A percentile compares a stretch with the other conserved stretches of the same genome.
These are phyloP conservation scores for Myriosclerotinia scirpicola DNA, from an alignment of 2,329 filamentous ascomycete genomes.

Conservation along the genomic window DNA sequence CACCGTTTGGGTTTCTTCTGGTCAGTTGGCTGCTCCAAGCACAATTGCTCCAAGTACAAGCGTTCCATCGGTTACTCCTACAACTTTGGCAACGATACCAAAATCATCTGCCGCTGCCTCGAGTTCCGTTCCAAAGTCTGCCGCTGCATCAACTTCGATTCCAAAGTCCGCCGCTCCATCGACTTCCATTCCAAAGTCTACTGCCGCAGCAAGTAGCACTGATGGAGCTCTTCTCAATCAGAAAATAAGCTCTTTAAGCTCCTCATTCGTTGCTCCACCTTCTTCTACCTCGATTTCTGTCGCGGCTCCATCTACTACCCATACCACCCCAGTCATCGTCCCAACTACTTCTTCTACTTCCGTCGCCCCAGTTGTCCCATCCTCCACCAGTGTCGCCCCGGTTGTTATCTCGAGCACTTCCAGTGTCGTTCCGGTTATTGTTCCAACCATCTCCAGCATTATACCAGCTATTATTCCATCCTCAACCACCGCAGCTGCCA, in stretches of 20 bases:
- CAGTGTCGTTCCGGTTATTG: slow-evolving; percentile 29
- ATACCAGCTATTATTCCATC: slow-evolving; percentile 29
- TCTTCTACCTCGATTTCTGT: slow-evolving; percentile 19
- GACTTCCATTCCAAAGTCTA: neutral
- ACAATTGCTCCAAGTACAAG: slow-evolving; percentile 27
- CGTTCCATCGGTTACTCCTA: slow-evolving; percentile 18
- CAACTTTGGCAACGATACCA: slow-evolving; percentile 25
- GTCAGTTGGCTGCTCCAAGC: slow-evolving; percentile 5
- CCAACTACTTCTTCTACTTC: slow-evolving; percentile 23
- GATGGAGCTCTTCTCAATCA: neutral
- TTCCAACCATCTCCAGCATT: slow-evolving; percentile 27
- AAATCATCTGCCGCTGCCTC: slow-evolving; percentile 32
- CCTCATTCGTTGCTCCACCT: slow-evolving; percentile 17
- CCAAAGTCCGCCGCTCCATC: slow-evolving; percentile 28
- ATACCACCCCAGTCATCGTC: slow-evolving; percentile 12
- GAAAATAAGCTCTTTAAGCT: neutral
- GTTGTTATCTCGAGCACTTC: slow-evolving; percentile 29
- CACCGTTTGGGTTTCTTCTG: slow-evolving; percentile 46
- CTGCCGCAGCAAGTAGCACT: slow-evolving; percentile 2
- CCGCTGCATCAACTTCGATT: slow-evolving; percentile 22
- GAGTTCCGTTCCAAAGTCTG: slow-evolving; percentile 22
- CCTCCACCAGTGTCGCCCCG: slow-evolving; percentile 32
- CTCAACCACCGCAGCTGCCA: slow-evolving; percentile 22
- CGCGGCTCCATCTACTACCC: slow-evolving; percentile 13
- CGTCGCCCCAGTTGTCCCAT: slow-evolving; percentile 28